These are phyloP conservation scores for Cicer bijugum DNA, from an alignment of 306 rosid species.

Conservation along the genomic window DNA sequence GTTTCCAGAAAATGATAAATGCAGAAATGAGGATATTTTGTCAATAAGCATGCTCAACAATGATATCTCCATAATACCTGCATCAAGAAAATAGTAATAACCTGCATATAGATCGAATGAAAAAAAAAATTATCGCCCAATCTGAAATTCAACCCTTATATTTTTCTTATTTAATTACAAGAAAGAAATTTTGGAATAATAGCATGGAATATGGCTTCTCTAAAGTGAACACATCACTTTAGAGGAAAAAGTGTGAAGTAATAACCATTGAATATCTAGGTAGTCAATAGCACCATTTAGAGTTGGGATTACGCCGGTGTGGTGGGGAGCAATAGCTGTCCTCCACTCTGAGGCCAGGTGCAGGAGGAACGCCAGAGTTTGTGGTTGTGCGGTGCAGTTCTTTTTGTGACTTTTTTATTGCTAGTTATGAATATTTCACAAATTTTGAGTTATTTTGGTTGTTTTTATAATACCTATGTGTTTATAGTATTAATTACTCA, in stretches of 20 bases:
- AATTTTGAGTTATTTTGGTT: neutral
- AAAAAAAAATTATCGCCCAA: constrained; percentile 10
- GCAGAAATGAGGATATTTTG: constrained; percentile 75
- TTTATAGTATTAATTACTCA: neutral
- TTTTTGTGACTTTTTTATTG: neutral
- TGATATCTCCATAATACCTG: constrained; percentile 94
- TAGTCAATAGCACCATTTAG: neutral
- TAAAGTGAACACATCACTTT: neutral
- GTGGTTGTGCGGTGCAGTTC: no score
- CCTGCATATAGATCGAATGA: constrained; percentile 33
- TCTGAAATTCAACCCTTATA: constrained; percentile 25
- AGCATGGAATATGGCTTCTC: neutral
- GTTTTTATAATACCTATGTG: neutral
- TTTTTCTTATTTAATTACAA: constrained; percentile 31
- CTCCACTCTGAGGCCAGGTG: neutral
- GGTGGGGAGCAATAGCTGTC: neutral
- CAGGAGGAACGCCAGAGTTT: neutral
- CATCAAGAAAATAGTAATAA: constrained; percentile 45
- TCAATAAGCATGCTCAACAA: constrained; percentile 66
- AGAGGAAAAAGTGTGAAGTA: constrained; percentile 5
- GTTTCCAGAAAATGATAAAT: constrained; percentile 66
- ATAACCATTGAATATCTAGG: constrained; percentile 9
- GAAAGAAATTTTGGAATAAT: constrained; percentile 30
- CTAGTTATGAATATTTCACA: neutral
- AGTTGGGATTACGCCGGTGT: neutral